Percentiles rank a stretch among this genome's conserved stretches.
phyloP scores from a whole-genome alignment of 2,329 filamentous ascomycete genomes.

The Aureobasidium pullulans region DNA sequence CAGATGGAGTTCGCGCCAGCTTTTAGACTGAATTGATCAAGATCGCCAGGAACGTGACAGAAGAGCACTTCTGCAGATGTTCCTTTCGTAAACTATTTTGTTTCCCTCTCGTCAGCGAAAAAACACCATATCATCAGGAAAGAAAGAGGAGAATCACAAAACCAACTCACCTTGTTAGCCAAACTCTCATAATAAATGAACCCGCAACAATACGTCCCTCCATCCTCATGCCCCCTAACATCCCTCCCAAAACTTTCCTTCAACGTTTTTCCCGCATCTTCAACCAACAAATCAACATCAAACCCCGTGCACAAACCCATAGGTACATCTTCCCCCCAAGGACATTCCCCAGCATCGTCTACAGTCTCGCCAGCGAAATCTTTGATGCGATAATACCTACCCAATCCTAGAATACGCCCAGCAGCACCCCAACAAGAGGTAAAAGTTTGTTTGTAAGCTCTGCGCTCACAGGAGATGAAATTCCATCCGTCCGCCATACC shows the following conservation, averaged over 20 bases:
- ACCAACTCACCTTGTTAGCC: slow-evolving; percentile 5
- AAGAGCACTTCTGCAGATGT: slow-evolving; percentile 13
- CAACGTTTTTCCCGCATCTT: slow-evolving; percentile 1
- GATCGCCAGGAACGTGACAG: slow-evolving; percentile 14
- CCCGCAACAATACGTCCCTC: slow-evolving; percentile 15
- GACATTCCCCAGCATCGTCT: slow-evolving; percentile 7
- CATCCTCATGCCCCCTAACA: slow-evolving; percentile 12
- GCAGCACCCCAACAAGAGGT: slow-evolving; percentile 2
- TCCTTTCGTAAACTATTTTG: background rate
- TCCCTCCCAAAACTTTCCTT: background rate
- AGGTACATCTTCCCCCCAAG: slow-evolving; percentile 13
- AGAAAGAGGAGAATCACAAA: background rate
- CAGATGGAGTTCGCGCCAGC: slow-evolving; percentile 11
- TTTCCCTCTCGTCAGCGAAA: background rate
- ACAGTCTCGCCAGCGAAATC: slow-evolving; percentile 14
- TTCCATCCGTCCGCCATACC: slow-evolving; percentile 16
- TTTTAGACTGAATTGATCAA: slow-evolving; percentile 1
- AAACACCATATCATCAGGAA: no score
- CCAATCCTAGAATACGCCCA: background rate
- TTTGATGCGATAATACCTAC: slow-evolving; percentile 2
- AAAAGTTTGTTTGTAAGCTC: slow-evolving; percentile 14
- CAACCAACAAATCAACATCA: slow-evolving; percentile 11
- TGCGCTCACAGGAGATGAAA: slow-evolving; percentile 12
- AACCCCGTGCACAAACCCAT: slow-evolving; percentile 12
- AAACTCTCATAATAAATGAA: slow-evolving; percentile 17